Conservation (phyloP, 2,329 filamentous ascomycete species). For the Botrytis paeoniae region DNA sequence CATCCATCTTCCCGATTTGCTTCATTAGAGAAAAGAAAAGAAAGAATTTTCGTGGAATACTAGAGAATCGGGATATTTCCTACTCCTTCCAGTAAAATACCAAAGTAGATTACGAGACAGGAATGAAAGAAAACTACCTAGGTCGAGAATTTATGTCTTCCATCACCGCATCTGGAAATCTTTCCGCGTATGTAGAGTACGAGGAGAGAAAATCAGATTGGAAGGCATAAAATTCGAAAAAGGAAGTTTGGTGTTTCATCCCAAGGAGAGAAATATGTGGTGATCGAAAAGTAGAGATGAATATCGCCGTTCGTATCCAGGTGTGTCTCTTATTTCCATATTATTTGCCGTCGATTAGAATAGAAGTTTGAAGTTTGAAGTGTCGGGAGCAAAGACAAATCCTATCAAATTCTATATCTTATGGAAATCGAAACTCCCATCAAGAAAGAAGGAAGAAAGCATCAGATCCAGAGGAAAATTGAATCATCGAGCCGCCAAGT, state of each 20-base stretch:
- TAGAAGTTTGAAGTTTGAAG: too few relatives aligned
- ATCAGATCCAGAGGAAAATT: conserved; percentile 1
- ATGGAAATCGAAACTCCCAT: background rate
- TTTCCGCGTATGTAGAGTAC: background rate
- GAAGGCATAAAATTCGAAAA: background rate
- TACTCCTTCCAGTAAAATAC: background rate
- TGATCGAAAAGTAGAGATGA: background rate
- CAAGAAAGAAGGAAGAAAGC: background rate
- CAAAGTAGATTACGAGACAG: background rate
- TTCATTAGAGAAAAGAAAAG: background rate
- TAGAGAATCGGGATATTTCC: background rate
- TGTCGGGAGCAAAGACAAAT: background rate
- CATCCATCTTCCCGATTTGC: background rate
- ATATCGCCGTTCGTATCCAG: background rate
- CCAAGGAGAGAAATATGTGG: background rate
- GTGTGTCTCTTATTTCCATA: background rate
- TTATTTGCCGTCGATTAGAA: background rate
- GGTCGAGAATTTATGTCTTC: background rate
- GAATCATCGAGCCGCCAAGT: background rate
- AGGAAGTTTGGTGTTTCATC: background rate
- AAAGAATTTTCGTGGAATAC: background rate
- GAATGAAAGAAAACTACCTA: background rate
- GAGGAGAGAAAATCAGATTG: background rate
- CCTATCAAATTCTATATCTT: background rate
- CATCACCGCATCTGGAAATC: background rate